Evolutionary conservation across 345 rosid species (phyloP), one percentile per base, ranked within the genome.

Genomic region (Eucalyptus paniculata): DNA sequence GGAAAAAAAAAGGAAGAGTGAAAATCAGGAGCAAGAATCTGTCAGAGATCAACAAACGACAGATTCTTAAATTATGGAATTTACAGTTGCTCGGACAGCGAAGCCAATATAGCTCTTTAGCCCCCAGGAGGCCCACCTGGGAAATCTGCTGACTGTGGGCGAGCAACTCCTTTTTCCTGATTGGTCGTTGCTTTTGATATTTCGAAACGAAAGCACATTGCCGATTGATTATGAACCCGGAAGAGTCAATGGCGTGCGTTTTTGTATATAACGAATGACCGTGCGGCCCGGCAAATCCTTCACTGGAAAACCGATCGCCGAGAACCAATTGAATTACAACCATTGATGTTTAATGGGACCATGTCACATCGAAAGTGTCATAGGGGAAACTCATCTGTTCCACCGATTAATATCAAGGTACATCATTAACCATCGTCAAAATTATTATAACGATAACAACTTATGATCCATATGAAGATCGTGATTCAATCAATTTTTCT

Each of bases 331-430:
- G 34, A 30, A 62, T 62, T 17, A 14, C 9, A 14, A 14, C 3
- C 34, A 28, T 12, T 60, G 17, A 60, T 28, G 30, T 60, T 12
- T 28, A 7, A 60, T 28, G 17, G 4, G 16, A 28, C 1, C 3
- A 7, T 3, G 4, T 15, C 16, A 1, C 3, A 21, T 65, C 10
- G 3, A 65, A 65, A 0, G 40, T 7, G 37, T n/a, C 6, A 16
- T 3, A 37, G 77, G 8, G 3, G 32, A n/a, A 65, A 47, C 10
- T 56, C 11, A 5, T 56, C 5, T 24, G 30, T 24, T 56, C 14
- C 5, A 56, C 26, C 6, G 12, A 56, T 56, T n/a, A 5, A 19
- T n/a, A 18, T 9, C 40, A 16, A 4, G 2, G 5, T 16, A 16
- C 77, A 65, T 65, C 40, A 65, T 65, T 30, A 16, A 4, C 18